A percentile compares a stretch with the other conserved stretches of the same genome.
These are phyloP conservation scores for Wickerhamomyces sydowiorum DNA, from an alignment of 805 yeast species.

Conservation along the genomic window DNA sequence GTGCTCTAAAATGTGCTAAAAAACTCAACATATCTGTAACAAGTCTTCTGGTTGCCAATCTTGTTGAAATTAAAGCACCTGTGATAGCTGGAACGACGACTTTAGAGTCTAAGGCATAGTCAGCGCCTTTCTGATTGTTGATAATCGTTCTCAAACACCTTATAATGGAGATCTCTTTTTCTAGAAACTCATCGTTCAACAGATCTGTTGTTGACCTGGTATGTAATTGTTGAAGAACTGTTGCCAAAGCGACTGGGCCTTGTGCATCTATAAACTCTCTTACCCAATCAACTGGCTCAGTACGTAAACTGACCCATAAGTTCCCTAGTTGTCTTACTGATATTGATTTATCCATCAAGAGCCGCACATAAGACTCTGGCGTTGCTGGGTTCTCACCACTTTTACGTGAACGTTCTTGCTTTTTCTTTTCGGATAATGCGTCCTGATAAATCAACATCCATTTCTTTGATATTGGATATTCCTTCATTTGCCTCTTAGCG, in stretches of 20 bases:
- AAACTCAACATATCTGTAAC: conserved; percentile 74
- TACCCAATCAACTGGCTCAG: conserved; percentile 86
- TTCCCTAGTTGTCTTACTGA: conserved; percentile 68
- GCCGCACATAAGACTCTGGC: conserved; percentile 74
- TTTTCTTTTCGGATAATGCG: conserved; percentile 67
- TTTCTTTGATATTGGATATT: conserved; percentile 71
- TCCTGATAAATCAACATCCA: conserved; percentile 92
- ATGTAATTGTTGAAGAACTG: conserved; percentile 51
- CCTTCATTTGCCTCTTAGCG: conserved; percentile 72
- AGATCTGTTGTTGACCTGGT: conserved; percentile 21
- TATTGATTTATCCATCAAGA: conserved; percentile 64
- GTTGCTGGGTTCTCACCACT: conserved; percentile 24
- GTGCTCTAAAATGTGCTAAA: conserved; percentile 39
- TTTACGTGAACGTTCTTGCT: conserved; percentile 32
- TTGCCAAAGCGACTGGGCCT: conserved; percentile 75
- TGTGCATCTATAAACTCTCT: conserved; percentile 67
- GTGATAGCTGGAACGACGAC: conserved; percentile 54
- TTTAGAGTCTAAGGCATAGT: conserved; percentile 41
- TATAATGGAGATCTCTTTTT: conserved; percentile 69
- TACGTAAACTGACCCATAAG: conserved; percentile 85
- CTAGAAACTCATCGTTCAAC: conserved; percentile 41
- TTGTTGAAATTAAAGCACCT: conserved; percentile 69
- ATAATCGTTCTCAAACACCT: conserved; percentile 72
- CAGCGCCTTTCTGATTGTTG: conserved; percentile 59
- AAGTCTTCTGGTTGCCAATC: conserved; percentile 67